Evolutionary conservation across 2,329 filamentous ascomycete species (phyloP), one percentile per base, ranked within the genome.

Genomic region (Clarireedia sp.): DNA sequence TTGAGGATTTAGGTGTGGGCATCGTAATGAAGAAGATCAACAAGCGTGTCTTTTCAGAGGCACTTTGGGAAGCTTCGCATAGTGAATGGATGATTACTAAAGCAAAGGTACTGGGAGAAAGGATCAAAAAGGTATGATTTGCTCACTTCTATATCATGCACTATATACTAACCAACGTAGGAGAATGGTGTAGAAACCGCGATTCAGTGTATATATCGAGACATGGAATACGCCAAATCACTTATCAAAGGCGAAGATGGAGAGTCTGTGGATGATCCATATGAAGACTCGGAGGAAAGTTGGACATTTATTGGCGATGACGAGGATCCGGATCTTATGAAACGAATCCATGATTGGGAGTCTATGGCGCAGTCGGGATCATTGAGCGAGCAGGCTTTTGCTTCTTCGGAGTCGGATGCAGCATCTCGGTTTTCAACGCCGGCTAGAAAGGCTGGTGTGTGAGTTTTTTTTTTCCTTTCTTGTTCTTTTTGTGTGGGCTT

Each of bases 1-100:
- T 97, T 1, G 90, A 97, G 69, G 92, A 97, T 66, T 77, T 99
- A 5, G 92, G 94, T 0, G 94, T 97, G 2, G 94, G 94, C 0
- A 85, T 96, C 19, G 89, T 86, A 67, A 77, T 99, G 64, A 90
- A 87, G 75, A 94, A 89, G 71, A 83, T 96, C 75, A 95, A 94
- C 21, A 86, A 89, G n/a, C 87, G 82, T 61, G 81, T 86, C 38
- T 92, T 99, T 64, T 87, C 89, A 16, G 79, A 89, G 56, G 90
- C 92, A 0, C 73, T 99, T 7, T 96, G 90, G 91, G 87, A 95
- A 68, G 90, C 88, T 3, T 95, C 90, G 2, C 86, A 95, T 65
- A 91, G 87, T 66, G 84, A 94, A 68, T 82, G 91, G 55, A 96
- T 99, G 88, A 91, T 95, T 64, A 76, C 83, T 60, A 96, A 94